Percentiles rank a stretch among this genome's conserved stretches.
These are phyloP conservation scores for Amniculicola lignicola DNA, from an alignment of 495 filamentous ascomycete species.

Conservation along the genomic window DNA sequence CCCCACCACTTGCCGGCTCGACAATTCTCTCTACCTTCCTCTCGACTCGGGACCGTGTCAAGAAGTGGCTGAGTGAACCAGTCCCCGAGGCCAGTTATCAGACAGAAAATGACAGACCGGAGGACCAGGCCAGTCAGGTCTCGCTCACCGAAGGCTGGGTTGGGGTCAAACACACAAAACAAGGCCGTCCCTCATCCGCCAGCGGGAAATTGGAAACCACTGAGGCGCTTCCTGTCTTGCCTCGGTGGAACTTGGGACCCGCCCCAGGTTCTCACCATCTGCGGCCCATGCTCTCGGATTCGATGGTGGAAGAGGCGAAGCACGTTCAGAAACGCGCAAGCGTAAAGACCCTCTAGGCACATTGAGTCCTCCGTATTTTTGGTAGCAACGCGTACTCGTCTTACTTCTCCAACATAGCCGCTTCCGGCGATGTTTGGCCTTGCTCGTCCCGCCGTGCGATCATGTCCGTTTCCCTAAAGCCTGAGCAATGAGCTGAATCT, in stretches of 20 bases:
- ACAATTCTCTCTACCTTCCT: not conserved
- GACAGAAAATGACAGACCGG: not conserved
- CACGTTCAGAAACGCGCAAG: too few relatives aligned
- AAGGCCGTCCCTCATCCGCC: not conserved
- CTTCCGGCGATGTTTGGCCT: too few relatives aligned
- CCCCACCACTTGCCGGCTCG: not conserved
- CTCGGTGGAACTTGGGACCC: not conserved
- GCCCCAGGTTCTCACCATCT: too few relatives aligned
- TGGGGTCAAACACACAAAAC: not conserved
- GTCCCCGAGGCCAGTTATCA: not conserved
- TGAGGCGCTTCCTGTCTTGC: not conserved
- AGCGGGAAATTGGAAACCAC: not conserved
- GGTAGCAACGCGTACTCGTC: too few relatives aligned
- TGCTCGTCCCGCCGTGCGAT: too few relatives aligned
- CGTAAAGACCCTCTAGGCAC: too few relatives aligned
- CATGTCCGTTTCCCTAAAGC: too few relatives aligned
- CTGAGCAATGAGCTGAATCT: too few relatives aligned
- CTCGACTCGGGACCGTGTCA: not conserved
- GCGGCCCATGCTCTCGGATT: too few relatives aligned
- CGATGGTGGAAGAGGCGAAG: too few relatives aligned
- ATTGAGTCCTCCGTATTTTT: too few relatives aligned
- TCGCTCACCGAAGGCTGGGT: not conserved
- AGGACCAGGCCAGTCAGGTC: not conserved
- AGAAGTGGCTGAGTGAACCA: not conserved
- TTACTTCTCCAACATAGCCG: too few relatives aligned